phyloP scores from a whole-genome alignment of 257 asterid genomes.

The Handroanthus guayacan region DNA sequence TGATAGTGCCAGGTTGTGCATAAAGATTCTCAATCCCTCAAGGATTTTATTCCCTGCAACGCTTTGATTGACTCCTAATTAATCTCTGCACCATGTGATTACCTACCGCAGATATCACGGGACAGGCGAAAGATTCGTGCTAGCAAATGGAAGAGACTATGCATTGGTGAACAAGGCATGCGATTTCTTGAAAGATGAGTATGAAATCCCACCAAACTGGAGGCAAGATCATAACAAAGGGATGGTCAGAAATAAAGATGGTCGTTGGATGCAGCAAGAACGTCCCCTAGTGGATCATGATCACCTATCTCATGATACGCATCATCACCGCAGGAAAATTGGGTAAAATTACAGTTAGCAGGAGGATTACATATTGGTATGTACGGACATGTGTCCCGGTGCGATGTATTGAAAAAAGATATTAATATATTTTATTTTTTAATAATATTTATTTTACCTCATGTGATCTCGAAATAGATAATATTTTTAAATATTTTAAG shows the following conservation, averaged over 20 bases:
- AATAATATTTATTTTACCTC: too few relatives aligned
- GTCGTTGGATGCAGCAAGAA: slow-evolving; percentile 58
- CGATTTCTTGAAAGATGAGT: slow-evolving; percentile 57
- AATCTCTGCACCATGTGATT: not conserved
- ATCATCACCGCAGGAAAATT: slow-evolving; percentile 29
- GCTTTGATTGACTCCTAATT: not conserved
- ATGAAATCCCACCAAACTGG: slow-evolving; percentile 61
- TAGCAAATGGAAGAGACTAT: slow-evolving; percentile 50
- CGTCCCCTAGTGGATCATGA: slow-evolving; percentile 41
- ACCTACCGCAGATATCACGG: slow-evolving; percentile 54
- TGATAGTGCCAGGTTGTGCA: too few relatives aligned
- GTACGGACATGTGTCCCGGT: too few relatives aligned
- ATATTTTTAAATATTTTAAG: too few relatives aligned
- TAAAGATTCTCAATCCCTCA: too few relatives aligned
- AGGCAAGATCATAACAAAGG: slow-evolving; percentile 63
- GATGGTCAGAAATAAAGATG: slow-evolving; percentile 57
- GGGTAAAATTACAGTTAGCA: not conserved
- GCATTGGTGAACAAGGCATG: slow-evolving; percentile 63
- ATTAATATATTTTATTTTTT: too few relatives aligned
- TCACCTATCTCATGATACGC: slow-evolving; percentile 41
- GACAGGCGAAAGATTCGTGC: slow-evolving; percentile 51
- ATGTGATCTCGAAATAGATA: too few relatives aligned
- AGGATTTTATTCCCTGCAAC: not conserved
- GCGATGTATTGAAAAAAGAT: too few relatives aligned
- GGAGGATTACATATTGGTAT: not conserved